Evolutionary conservation across 805 yeast genomes (phyloP).

Genomic region (Candida maltosa): DNA sequence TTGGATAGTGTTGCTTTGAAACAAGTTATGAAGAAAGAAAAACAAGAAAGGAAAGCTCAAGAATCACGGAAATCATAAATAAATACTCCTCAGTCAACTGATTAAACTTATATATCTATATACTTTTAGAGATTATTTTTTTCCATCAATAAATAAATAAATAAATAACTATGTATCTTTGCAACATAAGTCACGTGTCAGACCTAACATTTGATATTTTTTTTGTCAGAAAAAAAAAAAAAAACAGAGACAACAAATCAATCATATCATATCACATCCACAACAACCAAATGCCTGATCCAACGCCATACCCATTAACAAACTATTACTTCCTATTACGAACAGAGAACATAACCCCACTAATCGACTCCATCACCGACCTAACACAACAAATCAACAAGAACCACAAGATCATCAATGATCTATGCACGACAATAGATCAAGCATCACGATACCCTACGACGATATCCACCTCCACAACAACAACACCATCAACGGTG

Average conservation of each 20-base stretch:
- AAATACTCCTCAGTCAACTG: too few species aligned
- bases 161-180: too few species aligned
- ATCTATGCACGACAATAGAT: slow-evolving; percentile 21
- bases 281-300: background rate
- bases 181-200: too few species aligned
- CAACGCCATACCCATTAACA: slow-evolving; percentile 1
- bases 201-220: too few species aligned
- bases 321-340: slow-evolving; percentile 14
- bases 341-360: slow-evolving; percentile 31
- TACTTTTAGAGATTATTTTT: too few species aligned
- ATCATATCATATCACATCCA: background rate
- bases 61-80: too few species aligned
- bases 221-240: slow-evolving; percentile 1
- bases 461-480: background rate
- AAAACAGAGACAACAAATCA: background rate
- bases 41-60: slow-evolving; percentile 74
- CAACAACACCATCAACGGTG: background rate
- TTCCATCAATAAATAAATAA: too few species aligned
- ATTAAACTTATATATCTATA: too few species aligned
- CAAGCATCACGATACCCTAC: slow-evolving; percentile 9
- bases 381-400: slow-evolving; percentile 18
- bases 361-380: slow-evolving; percentile 19
- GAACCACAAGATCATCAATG: slow-evolving; percentile 21
- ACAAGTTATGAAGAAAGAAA: slow-evolving; percentile 92
- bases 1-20: slow-evolving; percentile 89